Evolutionary conservation across 1,139 yeast genomes (phyloP).

Genomic region (Debaryomycetaceae sp.): DNA sequence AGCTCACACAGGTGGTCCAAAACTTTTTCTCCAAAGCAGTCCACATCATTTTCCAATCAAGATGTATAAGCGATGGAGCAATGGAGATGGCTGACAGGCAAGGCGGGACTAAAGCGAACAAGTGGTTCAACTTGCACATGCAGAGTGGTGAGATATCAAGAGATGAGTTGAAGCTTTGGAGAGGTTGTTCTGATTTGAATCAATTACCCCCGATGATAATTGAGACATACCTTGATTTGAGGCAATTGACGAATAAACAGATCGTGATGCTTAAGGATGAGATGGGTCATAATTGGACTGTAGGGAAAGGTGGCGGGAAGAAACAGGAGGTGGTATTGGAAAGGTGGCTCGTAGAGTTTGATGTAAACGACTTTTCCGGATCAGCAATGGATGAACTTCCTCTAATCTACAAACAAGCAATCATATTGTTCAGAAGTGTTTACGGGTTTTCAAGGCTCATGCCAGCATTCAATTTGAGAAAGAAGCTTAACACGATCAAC

Average conservation of each 20-base stretch:
- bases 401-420: constrained; percentile 68
- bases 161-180: constrained; percentile 66
- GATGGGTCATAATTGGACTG: constrained; percentile 39
- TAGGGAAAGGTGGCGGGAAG: constrained; percentile 40
- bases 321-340: constrained; percentile 84
- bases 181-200: constrained; percentile 33
- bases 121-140: constrained; percentile 70
- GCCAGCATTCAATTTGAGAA: constrained; percentile 64
- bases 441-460: constrained; percentile 64
- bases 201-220: constrained; percentile 74
- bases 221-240: constrained; percentile 76
- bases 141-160: constrained; percentile 41
- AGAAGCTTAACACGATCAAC: constrained; percentile 22
- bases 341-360: constrained; percentile 87
- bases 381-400: constrained; percentile 53
- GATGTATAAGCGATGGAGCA: constrained; percentile 13
- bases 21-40: constrained; percentile 73
- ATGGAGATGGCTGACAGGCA: constrained; percentile 3
- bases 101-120: constrained; percentile 30
- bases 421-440: constrained; percentile 69
- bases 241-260: constrained; percentile 57
- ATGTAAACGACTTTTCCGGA: constrained; percentile 30
- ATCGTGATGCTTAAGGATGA: constrained; percentile 58
- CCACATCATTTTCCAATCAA: constrained; percentile 39
- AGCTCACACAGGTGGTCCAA: constrained; percentile 47